Percentiles rank a stretch among this genome's conserved stretches.
Evolutionary conservation across 495 filamentous ascomycete genomes (phyloP).

Genomic region (Talaromyces thailandensis): DNA sequence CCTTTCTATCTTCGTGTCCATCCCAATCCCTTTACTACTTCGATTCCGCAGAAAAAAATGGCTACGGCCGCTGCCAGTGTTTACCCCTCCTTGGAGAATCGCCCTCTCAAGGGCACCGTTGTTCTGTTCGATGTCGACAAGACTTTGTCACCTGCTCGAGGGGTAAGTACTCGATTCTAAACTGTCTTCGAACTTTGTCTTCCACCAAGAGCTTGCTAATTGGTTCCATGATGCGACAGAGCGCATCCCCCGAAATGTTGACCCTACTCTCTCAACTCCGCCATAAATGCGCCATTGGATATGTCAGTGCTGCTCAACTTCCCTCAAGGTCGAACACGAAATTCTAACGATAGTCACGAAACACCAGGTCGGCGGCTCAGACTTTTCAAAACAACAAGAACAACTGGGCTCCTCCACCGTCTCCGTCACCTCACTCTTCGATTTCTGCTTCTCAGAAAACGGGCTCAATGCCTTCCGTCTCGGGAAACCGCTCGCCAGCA

Average conservation of each 20-base stretch:
- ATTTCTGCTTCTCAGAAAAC: conserved; percentile 95
- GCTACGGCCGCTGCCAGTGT: conserved; percentile 37
- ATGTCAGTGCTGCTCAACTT: conserved; percentile 32
- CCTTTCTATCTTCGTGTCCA: not conserved
- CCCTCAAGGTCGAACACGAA: too few relatives aligned
- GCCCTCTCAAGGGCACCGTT: conserved; percentile 83
- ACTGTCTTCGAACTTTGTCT: not conserved
- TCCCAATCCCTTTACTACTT: not conserved
- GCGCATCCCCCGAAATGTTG: conserved; percentile 71
- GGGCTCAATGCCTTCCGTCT: conserved; percentile 83
- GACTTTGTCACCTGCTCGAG: conserved; percentile 71
- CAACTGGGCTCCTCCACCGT: conserved; percentile 63
- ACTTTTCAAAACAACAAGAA: conserved; percentile 90
- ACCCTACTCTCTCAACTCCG: conserved; percentile 67
- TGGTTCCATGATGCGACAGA: conserved; percentile 23
- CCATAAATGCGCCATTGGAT: conserved; percentile 85
- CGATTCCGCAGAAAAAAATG: conserved; percentile 15
- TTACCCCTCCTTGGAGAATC: conserved; percentile 69
- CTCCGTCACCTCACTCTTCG: conserved; percentile 73
- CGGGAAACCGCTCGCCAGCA: conserved; percentile 59
- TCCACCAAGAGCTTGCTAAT: not conserved
- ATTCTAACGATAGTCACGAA: not conserved
- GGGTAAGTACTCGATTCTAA: not conserved
- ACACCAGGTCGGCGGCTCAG: conserved; percentile 60
- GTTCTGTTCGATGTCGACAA: conserved; percentile 89